Conservation (phyloP, 208 protist genomes). For the Leishmania tropica region DNA sequence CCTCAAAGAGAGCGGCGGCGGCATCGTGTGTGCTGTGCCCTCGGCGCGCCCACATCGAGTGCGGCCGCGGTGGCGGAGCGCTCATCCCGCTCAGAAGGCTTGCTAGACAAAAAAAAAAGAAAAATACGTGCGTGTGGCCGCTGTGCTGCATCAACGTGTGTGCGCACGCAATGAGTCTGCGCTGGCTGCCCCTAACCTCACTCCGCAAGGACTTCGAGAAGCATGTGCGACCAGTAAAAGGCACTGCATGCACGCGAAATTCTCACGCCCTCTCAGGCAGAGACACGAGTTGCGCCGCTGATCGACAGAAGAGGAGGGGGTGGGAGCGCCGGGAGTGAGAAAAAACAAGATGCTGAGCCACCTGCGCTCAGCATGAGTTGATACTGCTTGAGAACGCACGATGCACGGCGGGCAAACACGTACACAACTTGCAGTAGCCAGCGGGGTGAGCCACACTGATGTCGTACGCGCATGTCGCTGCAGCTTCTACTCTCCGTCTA, state of each 20-base stretch:
- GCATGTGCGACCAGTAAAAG: background rate
- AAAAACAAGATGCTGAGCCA: background rate
- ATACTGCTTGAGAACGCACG: background rate
- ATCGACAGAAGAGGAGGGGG: background rate
- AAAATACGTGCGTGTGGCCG: background rate
- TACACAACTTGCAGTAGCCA: background rate
- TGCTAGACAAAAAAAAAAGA: background rate
- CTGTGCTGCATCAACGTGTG: background rate
- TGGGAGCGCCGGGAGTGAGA: background rate
- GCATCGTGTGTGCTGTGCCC: slow-evolving; percentile 1
- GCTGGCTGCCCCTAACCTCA: background rate
- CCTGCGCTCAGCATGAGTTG: background rate
- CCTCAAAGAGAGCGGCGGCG: slow-evolving; percentile 12
- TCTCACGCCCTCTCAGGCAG: background rate
- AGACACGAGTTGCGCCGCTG: background rate
- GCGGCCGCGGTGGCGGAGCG: background rate
- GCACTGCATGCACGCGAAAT: background rate
- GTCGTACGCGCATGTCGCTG: background rate
- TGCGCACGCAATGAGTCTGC: background rate
- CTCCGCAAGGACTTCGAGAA: background rate
- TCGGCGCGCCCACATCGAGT: background rate
- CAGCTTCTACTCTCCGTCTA: background rate
- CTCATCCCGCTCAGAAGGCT: background rate
- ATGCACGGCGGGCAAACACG: background rate
- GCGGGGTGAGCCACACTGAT: background rate